phyloP scores from a whole-genome alignment of 306 rosid genomes.

The Luffa aegyptiaca region DNA sequence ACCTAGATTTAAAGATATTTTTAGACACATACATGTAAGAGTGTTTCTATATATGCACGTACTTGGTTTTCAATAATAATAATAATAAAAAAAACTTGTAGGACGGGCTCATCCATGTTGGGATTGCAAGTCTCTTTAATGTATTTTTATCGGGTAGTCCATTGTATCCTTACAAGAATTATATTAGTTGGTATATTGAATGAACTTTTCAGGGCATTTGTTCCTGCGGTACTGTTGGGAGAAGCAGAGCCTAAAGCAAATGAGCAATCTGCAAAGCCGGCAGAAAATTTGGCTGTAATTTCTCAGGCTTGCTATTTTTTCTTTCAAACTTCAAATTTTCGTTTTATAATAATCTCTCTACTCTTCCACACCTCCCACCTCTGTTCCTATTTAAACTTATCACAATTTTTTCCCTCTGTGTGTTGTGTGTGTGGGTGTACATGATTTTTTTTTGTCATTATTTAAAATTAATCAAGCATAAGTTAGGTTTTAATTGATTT shows the following conservation, averaged over 20 bases:
- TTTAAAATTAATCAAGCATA: neutral
- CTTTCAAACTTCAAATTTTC: neutral
- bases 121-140: neutral
- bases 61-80: neutral
- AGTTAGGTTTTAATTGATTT: neutral
- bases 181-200: slow-evolving; percentile 4
- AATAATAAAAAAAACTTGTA: neutral
- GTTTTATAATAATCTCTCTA: neutral
- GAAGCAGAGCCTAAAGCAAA: slow-evolving; percentile 70
- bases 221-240: slow-evolving; percentile 97
- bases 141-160: neutral
- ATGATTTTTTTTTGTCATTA: neutral
- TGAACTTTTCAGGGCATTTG: slow-evolving; percentile 66
- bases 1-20: slow-evolving; percentile 3
- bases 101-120: neutral
- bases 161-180: neutral
- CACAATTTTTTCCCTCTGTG: neutral
- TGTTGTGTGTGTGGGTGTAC: neutral
- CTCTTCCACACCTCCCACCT: no score
- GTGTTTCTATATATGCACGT: neutral
- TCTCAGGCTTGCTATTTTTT: slow-evolving; percentile 4
- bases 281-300: slow-evolving; percentile 75
- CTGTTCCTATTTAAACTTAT: neutral
- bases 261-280: slow-evolving; percentile 69
- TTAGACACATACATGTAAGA: neutral